Percentiles rank a stretch among this genome's conserved stretches.
phyloP scores from a whole-genome alignment of 192 early-diverging fungal species.

The Backusella liffmaniae region DNA sequence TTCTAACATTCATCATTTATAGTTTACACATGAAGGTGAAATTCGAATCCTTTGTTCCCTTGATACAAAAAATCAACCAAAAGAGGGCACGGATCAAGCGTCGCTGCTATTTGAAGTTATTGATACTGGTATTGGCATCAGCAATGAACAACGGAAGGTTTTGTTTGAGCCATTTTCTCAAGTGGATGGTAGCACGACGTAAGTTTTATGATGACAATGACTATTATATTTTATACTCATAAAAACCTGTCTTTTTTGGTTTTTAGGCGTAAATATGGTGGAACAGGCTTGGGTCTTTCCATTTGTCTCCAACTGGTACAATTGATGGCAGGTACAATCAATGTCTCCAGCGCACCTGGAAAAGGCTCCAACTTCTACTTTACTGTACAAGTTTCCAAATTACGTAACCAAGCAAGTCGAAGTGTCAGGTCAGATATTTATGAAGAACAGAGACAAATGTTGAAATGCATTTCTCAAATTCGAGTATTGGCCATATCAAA shows the following conservation, averaged over 20 bases:
- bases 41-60: slow-evolving; percentile 50
- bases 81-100: slow-evolving; percentile 14
- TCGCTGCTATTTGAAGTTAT: slow-evolving; percentile 40
- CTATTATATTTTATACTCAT: neutral
- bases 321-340: slow-evolving; percentile 59
- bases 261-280: slow-evolving; percentile 58
- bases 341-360: slow-evolving; percentile 39
- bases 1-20: neutral
- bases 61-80: neutral
- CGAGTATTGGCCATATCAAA: slow-evolving; percentile 16
- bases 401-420: neutral
- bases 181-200: slow-evolving; percentile 61
- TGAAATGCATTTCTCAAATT: slow-evolving; percentile 3
- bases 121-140: slow-evolving; percentile 58
- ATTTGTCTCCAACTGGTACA: slow-evolving; percentile 59
- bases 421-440: neutral
- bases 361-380: slow-evolving; percentile 53
- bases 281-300: slow-evolving; percentile 61
- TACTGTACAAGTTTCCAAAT: slow-evolving; percentile 36
- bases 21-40: slow-evolving; percentile 57
- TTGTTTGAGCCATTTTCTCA: slow-evolving; percentile 66
- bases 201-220: slow-evolving; percentile 22
- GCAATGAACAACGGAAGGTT: slow-evolving; percentile 44
- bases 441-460: neutral
- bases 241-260: neutral